Evolutionary conservation across 257 asterid genomes (phyloP), one percentile per base, ranked within the genome.

Genomic region (Thymus quinquecostatus): DNA sequence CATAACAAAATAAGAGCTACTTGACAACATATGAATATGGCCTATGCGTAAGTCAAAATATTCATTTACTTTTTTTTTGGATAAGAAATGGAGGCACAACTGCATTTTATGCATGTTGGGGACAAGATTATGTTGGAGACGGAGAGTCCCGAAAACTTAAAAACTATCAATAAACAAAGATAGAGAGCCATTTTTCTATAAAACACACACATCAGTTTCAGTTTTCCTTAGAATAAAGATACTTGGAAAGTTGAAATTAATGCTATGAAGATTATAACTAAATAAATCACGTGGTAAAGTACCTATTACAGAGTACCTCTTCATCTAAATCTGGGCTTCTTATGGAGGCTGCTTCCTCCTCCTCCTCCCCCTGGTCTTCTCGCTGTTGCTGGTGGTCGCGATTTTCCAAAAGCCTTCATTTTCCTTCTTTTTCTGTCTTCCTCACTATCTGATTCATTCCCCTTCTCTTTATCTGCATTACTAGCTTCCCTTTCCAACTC

Each of bases 401-500:
- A 78, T 72, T 85, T 87, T 10, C 89, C 88, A 47, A 79, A 83
- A 1, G 79, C 74, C 82, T 87, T 86, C 79, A 70, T 69, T 64
- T 85, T 87, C 55, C 85, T 78, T 57, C 88, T 74, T 29, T 79
- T 79, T 50, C 90, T 78, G 36, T 87, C 93, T 3, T 83, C 90
- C 64, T 87, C 93, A 2, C 93, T 85, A 62, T 87, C 90, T 0
- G 87, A 83, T 60, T 87, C 90, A 27, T 86, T 74, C 10, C 90
- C 90, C 62, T 71, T 85, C 78, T 87, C 93, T 53, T 65, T 68
- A 71, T 87, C 93, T 8, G 89, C 90, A 57, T 81, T 80, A 61
- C 83, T 82, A 49, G 93, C 93, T 72, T 87, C 93, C 80, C 82
- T 74, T 62, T 87, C 90, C 64, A 87, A 70, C 74, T 87, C 93